Base-by-base conservation (phyloP, 2,329 filamentous ascomycete species). In the Remersonia thermophila region DNA sequence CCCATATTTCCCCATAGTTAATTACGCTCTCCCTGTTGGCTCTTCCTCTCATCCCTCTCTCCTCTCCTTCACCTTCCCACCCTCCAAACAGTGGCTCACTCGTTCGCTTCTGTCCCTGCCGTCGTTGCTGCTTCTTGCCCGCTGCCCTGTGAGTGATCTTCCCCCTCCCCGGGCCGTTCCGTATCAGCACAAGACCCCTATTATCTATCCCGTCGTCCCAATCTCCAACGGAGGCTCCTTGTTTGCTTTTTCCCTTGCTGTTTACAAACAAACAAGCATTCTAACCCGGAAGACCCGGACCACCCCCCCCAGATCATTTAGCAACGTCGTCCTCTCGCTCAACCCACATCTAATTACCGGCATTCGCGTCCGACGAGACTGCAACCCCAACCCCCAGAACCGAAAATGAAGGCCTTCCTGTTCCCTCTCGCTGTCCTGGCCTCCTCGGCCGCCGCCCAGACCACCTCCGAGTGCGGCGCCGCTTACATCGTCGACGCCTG, bases 401-500 rank as follows among this genome's bases (percentile, higher is more conserved):
- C 20, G 38, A 48, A 44, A 18, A 69, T 69, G 66, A 66, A 66
- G 62, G 59, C 47, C 40, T 32, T 62, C 53, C 39, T 60, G 46
- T 36, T 60, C 38, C 48, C 60, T 34, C 42, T 67, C 44, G 55
- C 60, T 38, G 49, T 65, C 45, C 40, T 66, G 39, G 55, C 55
- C 45, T 51, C 44, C 51, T 41, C 53, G 33, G 55, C 52, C 40
- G 46, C 53, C 29, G 58, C 60, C 27, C 53, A 57, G 46, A 51
- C 46, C 50, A 41, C 42, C 35, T 43, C 46, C 30, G 49, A 50
- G 33, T 69, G 66, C 47, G 54, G 50, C 7, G 66, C 66, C 45
- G 56, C 65, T 35, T 61, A 62, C 56, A 68, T 69, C 29, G 61
- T 69, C 48, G 55, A 57, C 38, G 47, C 56, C 38, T 69, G 66